phyloP scores from a whole-genome alignment of 2,329 filamentous ascomycete species.

The Calonectria montana region DNA sequence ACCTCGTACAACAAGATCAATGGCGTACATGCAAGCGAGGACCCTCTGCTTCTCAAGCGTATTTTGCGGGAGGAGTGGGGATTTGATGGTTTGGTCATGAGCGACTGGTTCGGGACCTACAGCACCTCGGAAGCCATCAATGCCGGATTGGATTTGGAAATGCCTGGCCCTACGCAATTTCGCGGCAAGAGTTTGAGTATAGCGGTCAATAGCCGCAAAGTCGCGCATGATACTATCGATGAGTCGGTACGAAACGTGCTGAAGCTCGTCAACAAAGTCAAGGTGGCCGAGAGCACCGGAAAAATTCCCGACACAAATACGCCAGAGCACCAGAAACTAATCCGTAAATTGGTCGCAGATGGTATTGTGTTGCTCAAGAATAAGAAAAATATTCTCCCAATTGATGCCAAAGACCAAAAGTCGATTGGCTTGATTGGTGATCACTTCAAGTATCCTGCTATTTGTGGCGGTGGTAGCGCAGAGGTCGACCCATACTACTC shows the following conservation, averaged over 20 bases:
- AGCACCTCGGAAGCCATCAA: slow-evolving; percentile 43
- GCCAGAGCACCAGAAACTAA: not conserved
- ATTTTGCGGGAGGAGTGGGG: slow-evolving; percentile 54
- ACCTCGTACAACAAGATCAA: slow-evolving; percentile 50
- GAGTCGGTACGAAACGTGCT: slow-evolving; percentile 38
- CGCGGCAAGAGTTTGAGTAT: slow-evolving; percentile 25
- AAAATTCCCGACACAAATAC: not conserved
- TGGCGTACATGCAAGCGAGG: slow-evolving; percentile 44
- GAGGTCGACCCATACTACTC: slow-evolving; percentile 49
- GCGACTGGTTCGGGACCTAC: slow-evolving; percentile 49
- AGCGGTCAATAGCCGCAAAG: slow-evolving; percentile 36
- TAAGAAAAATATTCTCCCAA: not conserved
- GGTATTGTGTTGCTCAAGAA: slow-evolving; percentile 18
- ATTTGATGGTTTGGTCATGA: slow-evolving; percentile 44
- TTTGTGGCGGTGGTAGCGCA: slow-evolving; percentile 50
- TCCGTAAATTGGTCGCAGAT: not conserved
- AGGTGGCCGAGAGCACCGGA: not conserved
- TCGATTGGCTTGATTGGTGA: slow-evolving; percentile 48
- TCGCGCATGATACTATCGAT: slow-evolving; percentile 31
- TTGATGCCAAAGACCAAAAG: slow-evolving; percentile 43
- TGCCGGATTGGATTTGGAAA: slow-evolving; percentile 44
- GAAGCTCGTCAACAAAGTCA: slow-evolving; percentile 21
- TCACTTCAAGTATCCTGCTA: slow-evolving; percentile 52
- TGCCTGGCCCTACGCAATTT: slow-evolving; percentile 46
- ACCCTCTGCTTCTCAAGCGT: slow-evolving; percentile 25